phyloP scores from a whole-genome alignment of 2,329 filamentous ascomycete genomes.

The Cladorrhinum sp. region DNA sequence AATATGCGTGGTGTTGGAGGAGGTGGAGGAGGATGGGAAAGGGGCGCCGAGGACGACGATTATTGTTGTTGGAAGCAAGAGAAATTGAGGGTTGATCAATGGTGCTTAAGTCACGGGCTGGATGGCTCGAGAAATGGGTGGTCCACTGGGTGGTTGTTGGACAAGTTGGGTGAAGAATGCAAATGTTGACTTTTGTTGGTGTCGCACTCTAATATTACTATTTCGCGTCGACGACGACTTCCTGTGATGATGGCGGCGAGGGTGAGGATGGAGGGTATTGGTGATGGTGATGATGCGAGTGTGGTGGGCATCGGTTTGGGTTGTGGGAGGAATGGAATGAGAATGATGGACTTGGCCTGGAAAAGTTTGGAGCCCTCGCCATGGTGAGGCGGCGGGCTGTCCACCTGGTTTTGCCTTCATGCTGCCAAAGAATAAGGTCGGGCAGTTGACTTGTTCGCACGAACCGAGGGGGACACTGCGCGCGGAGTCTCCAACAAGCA shows the following conservation, averaged over 20 bases:
- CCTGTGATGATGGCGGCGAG: conserved; percentile 15
- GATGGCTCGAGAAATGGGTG: conserved; percentile 14
- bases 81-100: not conserved
- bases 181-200: conserved; percentile 28
- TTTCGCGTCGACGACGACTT: conserved; percentile 27
- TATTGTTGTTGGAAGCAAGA: conserved; percentile 10
- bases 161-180: conserved; percentile 15
- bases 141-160: conserved; percentile 22
- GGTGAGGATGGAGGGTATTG: conserved; percentile 20
- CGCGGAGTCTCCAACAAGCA: conserved; percentile 30
- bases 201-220: conserved; percentile 29
- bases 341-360: conserved; percentile 24
- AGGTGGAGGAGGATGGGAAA: conserved; percentile 8
- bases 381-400: conserved; percentile 28
- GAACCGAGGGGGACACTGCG: conserved; percentile 28
- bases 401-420: conserved; percentile 32
- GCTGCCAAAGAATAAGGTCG: conserved; percentile 30
- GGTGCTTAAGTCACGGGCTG: not conserved
- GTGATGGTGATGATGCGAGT: conserved; percentile 20
- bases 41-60: conserved; percentile 2
- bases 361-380: conserved; percentile 30
- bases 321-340: conserved; percentile 18
- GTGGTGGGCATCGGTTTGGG: conserved; percentile 24
- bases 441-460: conserved; percentile 30
- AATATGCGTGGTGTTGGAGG: conserved; percentile 13